These are phyloP conservation scores for Russula ochroleuca DNA, from an alignment of 768 basidiomycete genomes.

Conservation along the genomic window DNA sequence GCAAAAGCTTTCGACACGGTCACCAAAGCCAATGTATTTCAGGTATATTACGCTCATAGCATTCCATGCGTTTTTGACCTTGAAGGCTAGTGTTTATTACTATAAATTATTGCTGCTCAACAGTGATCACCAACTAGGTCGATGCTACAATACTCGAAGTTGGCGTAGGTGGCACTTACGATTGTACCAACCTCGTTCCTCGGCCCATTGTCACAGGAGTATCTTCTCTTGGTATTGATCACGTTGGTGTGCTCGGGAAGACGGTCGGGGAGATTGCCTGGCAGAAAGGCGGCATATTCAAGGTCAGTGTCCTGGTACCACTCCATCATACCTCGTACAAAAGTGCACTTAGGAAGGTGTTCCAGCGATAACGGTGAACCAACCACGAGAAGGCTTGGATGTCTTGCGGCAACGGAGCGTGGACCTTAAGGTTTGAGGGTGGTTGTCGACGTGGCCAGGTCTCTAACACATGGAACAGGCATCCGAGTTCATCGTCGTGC, in stretches of 20 bases:
- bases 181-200: conserved; percentile 95
- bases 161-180: conserved; percentile 89
- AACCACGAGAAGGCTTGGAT: conserved; percentile 62
- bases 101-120: background rate
- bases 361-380: conserved; percentile 80
- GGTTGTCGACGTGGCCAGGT: background rate
- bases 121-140: conserved; percentile 41
- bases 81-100: conserved; percentile 43
- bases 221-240: conserved; percentile 89
- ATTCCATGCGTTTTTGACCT: conserved; percentile 79
- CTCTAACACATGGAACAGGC: conserved; percentile 41
- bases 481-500: conserved; percentile 63
- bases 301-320: conserved; percentile 44
- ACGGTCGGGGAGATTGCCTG: conserved; percentile 85
- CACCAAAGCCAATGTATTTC: conserved; percentile 88
- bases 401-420: conserved; percentile 64
- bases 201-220: conserved; percentile 86
- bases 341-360: conserved; percentile 54
- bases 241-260: conserved; percentile 80
- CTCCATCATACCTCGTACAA: background rate
- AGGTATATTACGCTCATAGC: conserved; percentile 89
- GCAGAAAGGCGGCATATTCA: conserved; percentile 97
- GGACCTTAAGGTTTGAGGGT: conserved; percentile 53
- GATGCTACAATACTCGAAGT: conserved; percentile 94
- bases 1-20: conserved; percentile 49